These are phyloP conservation scores for Trichosporon sp. DNA, from an alignment of 1,284 basidiomycete genomes.

Conservation along the genomic window DNA sequence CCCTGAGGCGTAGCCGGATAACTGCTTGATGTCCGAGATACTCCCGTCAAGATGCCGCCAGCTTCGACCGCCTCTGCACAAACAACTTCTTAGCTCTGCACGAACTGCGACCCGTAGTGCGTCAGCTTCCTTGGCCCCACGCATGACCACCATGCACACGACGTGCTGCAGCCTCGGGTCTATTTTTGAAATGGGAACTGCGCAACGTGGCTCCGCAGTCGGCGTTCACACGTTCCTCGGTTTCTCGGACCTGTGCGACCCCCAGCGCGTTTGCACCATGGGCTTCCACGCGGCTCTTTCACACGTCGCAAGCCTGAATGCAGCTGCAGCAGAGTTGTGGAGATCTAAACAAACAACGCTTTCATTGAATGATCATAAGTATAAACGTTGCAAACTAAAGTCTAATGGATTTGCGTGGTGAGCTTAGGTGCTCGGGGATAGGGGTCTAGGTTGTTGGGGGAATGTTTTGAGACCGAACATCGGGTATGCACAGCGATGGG, in stretches of 20 bases:
- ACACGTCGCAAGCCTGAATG: neutral
- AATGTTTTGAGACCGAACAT: neutral
- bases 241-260: neutral
- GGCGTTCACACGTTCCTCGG: neutral
- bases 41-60: neutral
- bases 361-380: neutral
- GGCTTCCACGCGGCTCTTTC: too few relatives aligned
- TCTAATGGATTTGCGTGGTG: neutral
- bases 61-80: neutral
- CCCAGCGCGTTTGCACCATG: too few relatives aligned
- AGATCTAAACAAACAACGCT: slow-evolving; percentile 1
- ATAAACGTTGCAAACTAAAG: slow-evolving; percentile 5
- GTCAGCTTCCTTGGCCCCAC: neutral
- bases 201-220: neutral
- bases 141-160: neutral
- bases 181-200: neutral
- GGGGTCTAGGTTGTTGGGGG: neutral
- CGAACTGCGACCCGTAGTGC: neutral
- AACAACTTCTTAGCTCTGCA: neutral
- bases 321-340: neutral
- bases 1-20: neutral
- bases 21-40: neutral
- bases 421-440: neutral
- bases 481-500: neutral
- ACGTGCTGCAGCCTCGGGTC: neutral